Percentiles rank a stretch among this genome's conserved stretches.
phyloP scores from a whole-genome alignment of 192 early-diverging fungal genomes.

The Coemansia sp. region DNA sequence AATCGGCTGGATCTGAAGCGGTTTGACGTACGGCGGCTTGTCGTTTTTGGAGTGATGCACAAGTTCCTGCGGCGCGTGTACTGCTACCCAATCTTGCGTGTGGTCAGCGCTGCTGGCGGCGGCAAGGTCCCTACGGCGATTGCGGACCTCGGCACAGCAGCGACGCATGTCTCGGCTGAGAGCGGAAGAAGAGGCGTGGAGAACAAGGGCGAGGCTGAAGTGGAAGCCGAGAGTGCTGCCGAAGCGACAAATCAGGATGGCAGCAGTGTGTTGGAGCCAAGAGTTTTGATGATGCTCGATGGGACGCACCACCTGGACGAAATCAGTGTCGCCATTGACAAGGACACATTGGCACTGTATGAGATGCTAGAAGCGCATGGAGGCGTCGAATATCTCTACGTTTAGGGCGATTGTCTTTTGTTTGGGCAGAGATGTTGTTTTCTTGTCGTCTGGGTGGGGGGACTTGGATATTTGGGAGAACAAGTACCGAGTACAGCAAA shows the following conservation, averaged over 20 bases:
- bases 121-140: background rate
- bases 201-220: background rate
- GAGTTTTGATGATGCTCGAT: conserved; percentile 28
- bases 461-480: background rate
- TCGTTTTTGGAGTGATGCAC: conserved; percentile 89
- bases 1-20: conserved; percentile 63
- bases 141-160: background rate
- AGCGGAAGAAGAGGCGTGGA: background rate
- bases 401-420: conserved; percentile 3
- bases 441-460: background rate
- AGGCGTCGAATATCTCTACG: conserved; percentile 35
- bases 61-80: conserved; percentile 83
- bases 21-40: conserved; percentile 85
- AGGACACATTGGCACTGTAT: conserved; percentile 21
- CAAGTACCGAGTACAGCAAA: background rate
- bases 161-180: background rate
- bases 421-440: background rate
- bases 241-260: background rate
- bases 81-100: conserved; percentile 73
- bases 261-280: conserved; percentile 5
- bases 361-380: conserved; percentile 25
- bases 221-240: background rate
- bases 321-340: conserved; percentile 31
- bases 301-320: conserved; percentile 51
- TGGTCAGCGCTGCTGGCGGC: background rate